Evolutionary conservation across 2,329 filamentous ascomycete species (phyloP).

Genomic region (Apiospora pterosperma): DNA sequence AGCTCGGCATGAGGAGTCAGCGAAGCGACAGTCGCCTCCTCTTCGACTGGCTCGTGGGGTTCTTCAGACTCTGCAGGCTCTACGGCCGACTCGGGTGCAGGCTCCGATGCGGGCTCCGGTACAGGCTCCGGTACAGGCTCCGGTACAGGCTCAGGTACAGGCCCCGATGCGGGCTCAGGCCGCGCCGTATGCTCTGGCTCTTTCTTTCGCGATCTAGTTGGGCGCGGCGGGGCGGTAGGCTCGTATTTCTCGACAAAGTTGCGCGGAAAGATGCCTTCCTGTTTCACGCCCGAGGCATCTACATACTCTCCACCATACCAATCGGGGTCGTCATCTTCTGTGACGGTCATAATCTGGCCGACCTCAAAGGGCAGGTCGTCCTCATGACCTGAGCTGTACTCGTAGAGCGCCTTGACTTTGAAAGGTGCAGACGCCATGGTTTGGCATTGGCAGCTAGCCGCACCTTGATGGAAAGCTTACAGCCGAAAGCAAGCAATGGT

Average conservation of each 20-base stretch:
- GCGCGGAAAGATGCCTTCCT: slow-evolving; percentile 86
- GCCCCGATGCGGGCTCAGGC: slow-evolving; percentile 24
- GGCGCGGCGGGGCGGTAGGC: slow-evolving; percentile 83
- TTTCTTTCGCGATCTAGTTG: slow-evolving; percentile 72
- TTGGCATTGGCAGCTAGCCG: slow-evolving; percentile 20
- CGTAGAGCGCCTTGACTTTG: slow-evolving; percentile 94
- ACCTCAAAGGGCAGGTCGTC: slow-evolving; percentile 86
- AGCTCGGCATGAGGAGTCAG: slow-evolving; percentile 21
- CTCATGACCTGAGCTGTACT: slow-evolving; percentile 89
- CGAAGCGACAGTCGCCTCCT: slow-evolving; percentile 28
- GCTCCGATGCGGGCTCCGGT: slow-evolving; percentile 31
- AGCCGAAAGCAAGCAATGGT: not conserved
- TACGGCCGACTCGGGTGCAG: slow-evolving; percentile 19
- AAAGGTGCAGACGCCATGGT: slow-evolving; percentile 70
- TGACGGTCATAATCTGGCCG: slow-evolving; percentile 92
- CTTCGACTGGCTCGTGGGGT: slow-evolving; percentile 16
- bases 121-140: slow-evolving; percentile 31
- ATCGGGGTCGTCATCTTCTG: slow-evolving; percentile 85
- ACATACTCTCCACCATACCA: slow-evolving; percentile 91
- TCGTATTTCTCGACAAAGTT: slow-evolving; percentile 98
- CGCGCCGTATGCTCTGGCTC: slow-evolving; percentile 36
- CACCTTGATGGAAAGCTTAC: slow-evolving; percentile 13
- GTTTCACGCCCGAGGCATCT: slow-evolving; percentile 69
- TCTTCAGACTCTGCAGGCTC: slow-evolving; percentile 16
- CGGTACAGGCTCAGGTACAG: slow-evolving; percentile 34